Evolutionary conservation across 2,329 filamentous ascomycete genomes (phyloP).

Genomic region (Xylariaceae sp.): DNA sequence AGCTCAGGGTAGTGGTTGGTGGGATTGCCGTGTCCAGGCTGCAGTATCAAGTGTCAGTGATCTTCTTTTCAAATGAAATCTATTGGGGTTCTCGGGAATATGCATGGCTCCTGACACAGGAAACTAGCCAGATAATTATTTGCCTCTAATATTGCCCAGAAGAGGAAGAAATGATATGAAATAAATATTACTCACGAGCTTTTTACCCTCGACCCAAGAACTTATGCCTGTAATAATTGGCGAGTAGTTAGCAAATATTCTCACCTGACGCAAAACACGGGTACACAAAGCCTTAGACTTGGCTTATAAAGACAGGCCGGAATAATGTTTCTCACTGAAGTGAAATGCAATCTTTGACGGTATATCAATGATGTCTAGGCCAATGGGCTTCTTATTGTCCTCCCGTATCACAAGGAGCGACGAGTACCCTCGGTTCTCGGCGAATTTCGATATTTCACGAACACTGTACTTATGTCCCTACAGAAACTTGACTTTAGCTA

Average conservation of each 20-base stretch:
- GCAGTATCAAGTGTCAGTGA: constrained; percentile 3
- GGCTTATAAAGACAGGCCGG: background rate
- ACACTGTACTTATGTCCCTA: constrained; percentile 84
- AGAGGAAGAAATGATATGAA: background rate
- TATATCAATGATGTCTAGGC: constrained; percentile 83
- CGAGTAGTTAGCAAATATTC: constrained; percentile 6
- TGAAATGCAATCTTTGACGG: constrained; percentile 90
- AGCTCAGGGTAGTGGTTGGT: constrained; percentile 89
- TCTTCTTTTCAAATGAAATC: background rate
- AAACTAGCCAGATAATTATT: background rate
- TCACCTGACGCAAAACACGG: background rate
- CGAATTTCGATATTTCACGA: constrained; percentile 87
- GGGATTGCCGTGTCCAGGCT: constrained; percentile 82
- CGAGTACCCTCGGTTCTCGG: constrained; percentile 81
- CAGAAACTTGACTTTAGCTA: constrained; percentile 6
- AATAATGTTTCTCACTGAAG: constrained; percentile 61
- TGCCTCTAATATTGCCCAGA: no score
- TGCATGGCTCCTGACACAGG: no score
- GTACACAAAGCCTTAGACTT: background rate
- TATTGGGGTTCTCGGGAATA: background rate
- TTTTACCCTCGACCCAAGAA: constrained; percentile 82
- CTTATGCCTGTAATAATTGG: constrained; percentile 45
- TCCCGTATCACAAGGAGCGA: constrained; percentile 86
- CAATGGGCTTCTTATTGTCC: constrained; percentile 83
- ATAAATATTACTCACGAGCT: constrained; percentile 54